Evolutionary conservation across 202 grass and related monocot genomes (phyloP).

Genomic region (Elaeis oleifera): DNA sequence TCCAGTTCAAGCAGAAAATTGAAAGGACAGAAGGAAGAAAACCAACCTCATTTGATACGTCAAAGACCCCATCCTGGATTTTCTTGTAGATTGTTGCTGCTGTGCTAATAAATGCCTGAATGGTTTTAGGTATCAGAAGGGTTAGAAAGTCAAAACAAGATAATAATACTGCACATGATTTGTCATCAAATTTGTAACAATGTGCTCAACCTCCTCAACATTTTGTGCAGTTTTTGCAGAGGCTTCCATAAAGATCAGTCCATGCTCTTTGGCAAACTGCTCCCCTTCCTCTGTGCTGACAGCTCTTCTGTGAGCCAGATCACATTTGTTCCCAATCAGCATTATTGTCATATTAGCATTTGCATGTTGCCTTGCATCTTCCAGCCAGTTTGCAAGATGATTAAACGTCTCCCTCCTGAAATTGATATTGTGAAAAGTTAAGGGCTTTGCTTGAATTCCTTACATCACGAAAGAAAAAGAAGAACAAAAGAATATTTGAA

Average conservation of each 20-base stretch:
- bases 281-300: constrained; percentile 95
- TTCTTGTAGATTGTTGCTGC: constrained; percentile 97
- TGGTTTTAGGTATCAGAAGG: background rate
- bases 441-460: too few relatives aligned
- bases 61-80: constrained; percentile 96
- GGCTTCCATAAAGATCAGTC: constrained; percentile 94
- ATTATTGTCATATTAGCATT: constrained; percentile 99
- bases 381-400: constrained; percentile 92
- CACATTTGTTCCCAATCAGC: constrained; percentile 93
- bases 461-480: too few relatives aligned
- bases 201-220: constrained; percentile 66
- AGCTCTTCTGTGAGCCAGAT: constrained; percentile 83
- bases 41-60: constrained; percentile 94
- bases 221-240: constrained; percentile 99
- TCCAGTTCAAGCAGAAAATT: too few relatives aligned
- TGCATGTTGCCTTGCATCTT: constrained; percentile 93
- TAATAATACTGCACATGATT: too few relatives aligned
- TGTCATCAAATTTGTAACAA: background rate
- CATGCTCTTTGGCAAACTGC: constrained; percentile 92
- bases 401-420: constrained; percentile 95
- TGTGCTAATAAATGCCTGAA: constrained; percentile 89
- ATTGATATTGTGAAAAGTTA: background rate
- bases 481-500: too few relatives aligned
- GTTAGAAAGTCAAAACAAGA: too few relatives aligned
- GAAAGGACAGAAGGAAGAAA: background rate